These are phyloP conservation scores for Linnemannia hyalina DNA, from an alignment of 192 early-diverging fungal genomes.

Conservation along the genomic window DNA sequence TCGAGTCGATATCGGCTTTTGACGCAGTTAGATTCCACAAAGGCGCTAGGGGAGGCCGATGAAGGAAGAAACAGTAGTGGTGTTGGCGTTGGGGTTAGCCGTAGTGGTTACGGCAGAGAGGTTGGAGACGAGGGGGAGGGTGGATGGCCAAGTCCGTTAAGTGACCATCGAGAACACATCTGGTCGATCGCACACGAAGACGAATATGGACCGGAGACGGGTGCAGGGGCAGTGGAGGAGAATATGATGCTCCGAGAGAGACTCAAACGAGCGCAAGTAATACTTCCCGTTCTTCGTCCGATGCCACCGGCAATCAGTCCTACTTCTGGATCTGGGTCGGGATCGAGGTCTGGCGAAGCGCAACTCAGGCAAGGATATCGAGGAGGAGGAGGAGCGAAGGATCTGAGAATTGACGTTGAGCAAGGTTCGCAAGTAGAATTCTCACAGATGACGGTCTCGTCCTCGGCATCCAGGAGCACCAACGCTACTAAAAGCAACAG, in stretches of 20 bases:
- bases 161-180: conserved; percentile 18
- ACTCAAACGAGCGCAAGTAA: not conserved
- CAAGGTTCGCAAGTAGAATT: not conserved
- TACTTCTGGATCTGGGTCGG: not conserved
- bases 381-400: not conserved
- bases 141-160: not conserved
- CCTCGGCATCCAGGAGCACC: not conserved
- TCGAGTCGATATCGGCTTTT: not conserved
- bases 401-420: not conserved
- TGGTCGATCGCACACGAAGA: conserved; percentile 24
- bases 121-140: no score
- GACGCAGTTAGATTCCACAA: not conserved
- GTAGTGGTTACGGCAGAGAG: no score
- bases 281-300: not conserved
- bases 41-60: not conserved
- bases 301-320: not conserved
- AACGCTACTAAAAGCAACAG: no score
- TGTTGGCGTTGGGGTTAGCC: not conserved
- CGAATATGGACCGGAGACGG: not conserved
- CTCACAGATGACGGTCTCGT: not conserved
- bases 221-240: not conserved
- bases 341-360: not conserved
- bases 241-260: not conserved
- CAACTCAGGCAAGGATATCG: not conserved
- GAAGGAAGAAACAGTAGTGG: no score